phyloP scores from a whole-genome alignment of 306 rosid genomes.

The Lablab purpureus region DNA sequence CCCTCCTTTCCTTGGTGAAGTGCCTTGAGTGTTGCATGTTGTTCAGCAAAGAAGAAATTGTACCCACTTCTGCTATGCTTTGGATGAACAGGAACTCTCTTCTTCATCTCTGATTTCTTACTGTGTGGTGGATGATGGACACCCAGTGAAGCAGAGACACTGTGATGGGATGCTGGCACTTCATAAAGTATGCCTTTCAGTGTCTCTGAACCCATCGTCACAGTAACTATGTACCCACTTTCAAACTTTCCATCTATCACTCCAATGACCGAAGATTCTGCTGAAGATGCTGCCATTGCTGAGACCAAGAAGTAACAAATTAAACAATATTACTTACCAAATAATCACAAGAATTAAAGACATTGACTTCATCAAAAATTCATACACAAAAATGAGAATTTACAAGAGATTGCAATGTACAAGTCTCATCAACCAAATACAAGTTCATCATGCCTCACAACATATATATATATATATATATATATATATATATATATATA shows the following conservation, averaged over 20 bases:
- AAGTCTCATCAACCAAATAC: too few species aligned
- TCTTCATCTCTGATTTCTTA: constrained; percentile 83
- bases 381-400: not conserved
- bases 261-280: constrained; percentile 62
- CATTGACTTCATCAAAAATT: not conserved
- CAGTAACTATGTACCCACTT: constrained; percentile 89
- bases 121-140: constrained; percentile 78
- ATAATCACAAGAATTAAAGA: not conserved
- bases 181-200: constrained; percentile 86
- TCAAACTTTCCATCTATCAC: constrained; percentile 95
- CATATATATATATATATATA: too few species aligned
- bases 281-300: constrained; percentile 50
- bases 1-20: constrained; percentile 87
- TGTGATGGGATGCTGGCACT: constrained; percentile 51
- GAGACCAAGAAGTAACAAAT: constrained; percentile 34
- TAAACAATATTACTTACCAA: constrained; percentile 15
- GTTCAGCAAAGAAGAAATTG: constrained; percentile 95
- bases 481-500: too few species aligned
- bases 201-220: constrained; percentile 74
- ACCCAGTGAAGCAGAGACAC: constrained; percentile 51
- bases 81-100: constrained; percentile 93
- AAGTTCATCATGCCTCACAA: too few species aligned
- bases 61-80: constrained; percentile 96
- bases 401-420: not conserved
- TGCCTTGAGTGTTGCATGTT: constrained; percentile 84